Base-by-base conservation (phyloP, 2,329 filamentous ascomycete genomes). In the Aspergillus sp. region DNA sequence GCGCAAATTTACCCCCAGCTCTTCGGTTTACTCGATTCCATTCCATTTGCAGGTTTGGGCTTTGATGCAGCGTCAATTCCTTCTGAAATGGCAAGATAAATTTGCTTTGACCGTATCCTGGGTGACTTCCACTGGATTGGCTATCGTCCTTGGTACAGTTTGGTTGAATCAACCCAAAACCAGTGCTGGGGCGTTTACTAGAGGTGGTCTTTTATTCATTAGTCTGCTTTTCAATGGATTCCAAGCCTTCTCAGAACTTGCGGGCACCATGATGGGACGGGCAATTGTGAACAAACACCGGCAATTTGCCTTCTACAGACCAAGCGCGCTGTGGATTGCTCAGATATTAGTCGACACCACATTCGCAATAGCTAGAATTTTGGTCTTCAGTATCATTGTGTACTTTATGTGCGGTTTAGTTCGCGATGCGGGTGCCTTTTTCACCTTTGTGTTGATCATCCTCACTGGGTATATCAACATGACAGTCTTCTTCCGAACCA, bases 141-240 rank as follows among this genome's bases (percentile, higher is more conserved):
- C 85, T 10, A 83, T 94, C 46, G 79, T 94, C 26, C 73, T 88
- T 37, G 89, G 88, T 53, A 90, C 87, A 0, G 81, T 93, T 4
- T 95, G 85, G 73, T 75, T 89, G 46, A 73, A 88, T 31, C 77
- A 88, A 30, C 81, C 81, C 1, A 65, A 80, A 40, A 79, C 75
- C 0, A 75, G 71, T 1, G 79, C 80, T 29, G 87, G 83, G 33
- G 86, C 87, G 3, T 94, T 93, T 66, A 86, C 83, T 53, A 82
- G 88, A 61, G 88, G 88, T 50, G 88, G 88, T 71, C 78, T 91
- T 1, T 72, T 94, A 40, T 94, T 94, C 68, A 81, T 90, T 42
- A 74, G 85, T 19, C 77, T 94, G 2, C 69, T 94, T 5, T 91
- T 91, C 75, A 91, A 91, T 62, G 85, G 86, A n/a, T 91, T 94